A percentile compares a stretch with the other conserved stretches of the same genome.
Evolutionary conservation across 2,329 filamentous ascomycete species (phyloP).

Genomic region (Fusarium multiceps): DNA sequence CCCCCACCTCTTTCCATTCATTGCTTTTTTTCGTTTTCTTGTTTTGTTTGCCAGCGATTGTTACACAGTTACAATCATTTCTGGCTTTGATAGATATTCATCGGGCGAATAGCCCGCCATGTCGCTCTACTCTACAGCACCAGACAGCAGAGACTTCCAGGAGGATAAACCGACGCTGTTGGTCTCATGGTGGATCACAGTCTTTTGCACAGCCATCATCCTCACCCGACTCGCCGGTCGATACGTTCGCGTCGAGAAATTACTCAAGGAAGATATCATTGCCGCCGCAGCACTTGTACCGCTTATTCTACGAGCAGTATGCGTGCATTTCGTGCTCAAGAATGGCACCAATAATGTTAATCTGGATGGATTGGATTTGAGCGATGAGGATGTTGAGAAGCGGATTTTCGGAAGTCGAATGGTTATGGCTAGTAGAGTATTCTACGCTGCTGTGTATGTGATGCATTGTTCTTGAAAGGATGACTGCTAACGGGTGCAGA

Average conservation of each 20-base stretch:
- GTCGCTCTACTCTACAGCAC: slow-evolving; percentile 65
- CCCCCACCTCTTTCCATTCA: neutral
- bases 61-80: neutral
- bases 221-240: slow-evolving; percentile 79
- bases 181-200: slow-evolving; percentile 92
- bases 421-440: slow-evolving; percentile 82
- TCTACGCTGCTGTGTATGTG: slow-evolving; percentile 85
- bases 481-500: slow-evolving; percentile 56
- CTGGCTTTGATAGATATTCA: slow-evolving; percentile 4
- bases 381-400: slow-evolving; percentile 58
- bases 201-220: slow-evolving; percentile 83
- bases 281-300: slow-evolving; percentile 83
- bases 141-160: slow-evolving; percentile 55
- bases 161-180: slow-evolving; percentile 85
- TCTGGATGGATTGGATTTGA: slow-evolving; percentile 47
- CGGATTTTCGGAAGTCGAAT: slow-evolving; percentile 78
- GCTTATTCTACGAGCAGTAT: slow-evolving; percentile 79
- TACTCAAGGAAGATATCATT: slow-evolving; percentile 88
- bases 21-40: neutral
- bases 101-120: slow-evolving; percentile 52
- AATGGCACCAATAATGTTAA: slow-evolving; percentile 90
- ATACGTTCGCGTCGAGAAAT: slow-evolving; percentile 81
- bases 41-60: neutral
- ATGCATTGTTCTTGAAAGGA: accelerated
- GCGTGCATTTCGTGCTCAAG: slow-evolving; percentile 83